Base-by-base conservation (phyloP, 2,329 filamentous ascomycete species). In the Fusarium scirpi region DNA sequence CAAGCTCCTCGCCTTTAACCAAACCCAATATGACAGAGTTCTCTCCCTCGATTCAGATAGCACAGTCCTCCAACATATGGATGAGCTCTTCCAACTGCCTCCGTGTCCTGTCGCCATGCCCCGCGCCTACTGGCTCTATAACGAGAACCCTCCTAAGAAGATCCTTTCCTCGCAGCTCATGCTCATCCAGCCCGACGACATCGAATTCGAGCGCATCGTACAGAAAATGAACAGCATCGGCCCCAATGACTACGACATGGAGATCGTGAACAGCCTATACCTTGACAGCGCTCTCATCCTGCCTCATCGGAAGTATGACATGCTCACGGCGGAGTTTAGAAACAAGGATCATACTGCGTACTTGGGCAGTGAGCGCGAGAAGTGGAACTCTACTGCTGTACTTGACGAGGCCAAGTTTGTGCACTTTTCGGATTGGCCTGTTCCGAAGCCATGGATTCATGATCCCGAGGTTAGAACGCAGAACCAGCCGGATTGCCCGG, bases 381-480 rank as follows among this genome's bases (percentile, higher is more conserved):
- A 76, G 9, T 92, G 90, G 89, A 86, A 92, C 75, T 83, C 90
- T 0, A n/a, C 78, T 56, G 58, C 76, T 20, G 82, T 84, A 2
- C 80, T 87, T 47, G 83, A 84, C 20, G 88, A 91, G 73, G 88
- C 89, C 11, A 92, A 91, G 69, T 83, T 90, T 29, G 81, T 93
- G 3, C 91, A 93, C 76, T 93, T 93, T 77, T 90, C 87, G 10
- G 91, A 93, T 76, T 91, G 88, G 88, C 91, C 91, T 2, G 75
- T 92, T 20, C 89, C 90, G 0, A 93, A 93, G 72, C 84, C 84
- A 1, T 86, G 84, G 84, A 45, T 70, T 0, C 30, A 58, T 6
- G 67, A 67, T 24, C 27, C 30, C 0, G 65, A 52, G 5, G 15
- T 55, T 25, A 41, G 56, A 15, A 16, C 27, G 18, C 13, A 55